Percentiles rank a stretch among this genome's conserved stretches.
These are phyloP conservation scores for Acacia confusa DNA, from an alignment of 306 rosid genomes.

Conservation along the genomic window DNA sequence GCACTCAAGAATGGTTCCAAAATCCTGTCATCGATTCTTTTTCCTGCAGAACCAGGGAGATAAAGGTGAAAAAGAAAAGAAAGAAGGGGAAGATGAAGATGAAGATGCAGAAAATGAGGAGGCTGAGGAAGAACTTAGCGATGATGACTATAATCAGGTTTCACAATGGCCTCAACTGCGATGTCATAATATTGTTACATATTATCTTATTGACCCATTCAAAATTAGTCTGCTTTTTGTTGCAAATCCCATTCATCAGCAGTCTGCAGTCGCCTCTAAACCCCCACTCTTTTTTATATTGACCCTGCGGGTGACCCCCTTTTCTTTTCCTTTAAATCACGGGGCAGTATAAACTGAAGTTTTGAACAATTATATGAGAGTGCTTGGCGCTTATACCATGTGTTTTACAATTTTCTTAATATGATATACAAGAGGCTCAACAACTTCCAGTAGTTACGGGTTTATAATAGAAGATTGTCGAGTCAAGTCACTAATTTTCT, in stretches of 20 bases:
- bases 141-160: constrained; percentile 64
- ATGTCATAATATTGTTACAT: constrained; percentile 13
- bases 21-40: constrained; percentile 19
- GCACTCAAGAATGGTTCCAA: background rate
- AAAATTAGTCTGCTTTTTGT: background rate
- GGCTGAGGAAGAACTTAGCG: constrained; percentile 37
- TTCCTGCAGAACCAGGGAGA: constrained; percentile 38
- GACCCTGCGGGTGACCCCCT: background rate
- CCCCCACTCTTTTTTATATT: background rate
- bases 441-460: background rate
- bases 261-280: background rate
- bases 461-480: constrained; percentile 4
- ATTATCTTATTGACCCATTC: background rate
- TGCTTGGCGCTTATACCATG: background rate
- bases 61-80: constrained; percentile 36
- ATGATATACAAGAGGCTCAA: background rate
- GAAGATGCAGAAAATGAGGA: constrained; percentile 39
- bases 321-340: background rate
- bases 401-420: background rate
- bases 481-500: constrained; percentile 2
- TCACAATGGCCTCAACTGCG: constrained; percentile 12
- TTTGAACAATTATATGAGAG: constrained; percentile 2
- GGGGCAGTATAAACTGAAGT: background rate
- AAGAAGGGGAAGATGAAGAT: constrained; percentile 47
- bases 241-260: background rate